Percentiles rank a stretch among this genome's conserved stretches.
phyloP scores from a whole-genome alignment of 331 rosid genomes.

The Telfairia occidentalis region DNA sequence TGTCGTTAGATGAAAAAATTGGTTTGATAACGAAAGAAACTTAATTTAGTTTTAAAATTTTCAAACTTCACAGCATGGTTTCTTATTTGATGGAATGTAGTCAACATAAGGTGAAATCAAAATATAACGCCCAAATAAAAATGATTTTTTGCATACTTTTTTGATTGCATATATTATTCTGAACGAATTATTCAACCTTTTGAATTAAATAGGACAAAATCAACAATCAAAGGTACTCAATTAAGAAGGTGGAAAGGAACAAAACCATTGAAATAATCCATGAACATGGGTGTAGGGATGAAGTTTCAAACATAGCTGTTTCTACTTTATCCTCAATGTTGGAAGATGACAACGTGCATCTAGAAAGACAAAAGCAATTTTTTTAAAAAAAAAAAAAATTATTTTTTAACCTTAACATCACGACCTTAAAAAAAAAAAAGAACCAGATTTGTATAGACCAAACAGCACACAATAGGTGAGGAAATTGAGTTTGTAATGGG shows the following conservation, averaged over 20 bases:
- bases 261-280: neutral
- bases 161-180: neutral
- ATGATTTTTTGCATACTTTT: neutral
- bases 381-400: neutral
- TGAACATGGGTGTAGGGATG: neutral
- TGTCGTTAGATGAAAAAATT: neutral
- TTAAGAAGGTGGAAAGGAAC: neutral
- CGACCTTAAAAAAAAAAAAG: neutral
- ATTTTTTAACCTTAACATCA: neutral
- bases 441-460: neutral
- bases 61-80: neutral
- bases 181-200: neutral
- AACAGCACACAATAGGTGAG: neutral
- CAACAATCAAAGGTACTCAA: neutral
- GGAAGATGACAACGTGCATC: neutral
- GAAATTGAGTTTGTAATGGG: neutral
- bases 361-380: neutral
- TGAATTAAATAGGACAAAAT: constrained; percentile 2
- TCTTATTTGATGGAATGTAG: neutral
- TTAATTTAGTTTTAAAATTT: neutral
- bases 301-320: neutral
- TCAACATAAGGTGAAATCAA: neutral
- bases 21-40: neutral
- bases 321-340: neutral
- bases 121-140: neutral